A percentile compares a stretch with the other conserved stretches of the same genome.
Conservation (phyloP, 805 yeast genomes). For the Kodamaea nitidulidarum region DNA sequence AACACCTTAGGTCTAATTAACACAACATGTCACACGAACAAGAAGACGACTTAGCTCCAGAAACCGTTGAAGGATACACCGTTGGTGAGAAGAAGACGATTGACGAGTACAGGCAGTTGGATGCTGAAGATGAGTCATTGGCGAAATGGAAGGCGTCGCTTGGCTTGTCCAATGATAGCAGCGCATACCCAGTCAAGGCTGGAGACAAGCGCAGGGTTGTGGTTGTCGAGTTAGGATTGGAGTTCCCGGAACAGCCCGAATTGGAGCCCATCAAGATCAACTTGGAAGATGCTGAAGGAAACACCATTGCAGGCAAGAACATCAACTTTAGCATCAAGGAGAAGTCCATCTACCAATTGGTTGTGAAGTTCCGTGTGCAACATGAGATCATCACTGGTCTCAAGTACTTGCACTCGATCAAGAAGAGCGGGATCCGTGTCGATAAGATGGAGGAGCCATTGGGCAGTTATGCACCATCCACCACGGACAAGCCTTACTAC, state of each 20-base stretch:
- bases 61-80: slow-evolving; percentile 59
- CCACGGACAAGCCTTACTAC: slow-evolving; percentile 73
- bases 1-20: neutral
- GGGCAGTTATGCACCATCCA: slow-evolving; percentile 89
- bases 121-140: slow-evolving; percentile 85
- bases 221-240: slow-evolving; percentile 67
- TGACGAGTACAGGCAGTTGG: slow-evolving; percentile 76
- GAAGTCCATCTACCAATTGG: slow-evolving; percentile 66
- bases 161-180: slow-evolving; percentile 59
- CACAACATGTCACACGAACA: slow-evolving; percentile 17
- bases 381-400: slow-evolving; percentile 90
- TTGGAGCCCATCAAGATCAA: slow-evolving; percentile 61
- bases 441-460: slow-evolving; percentile 83
- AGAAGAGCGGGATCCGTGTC: slow-evolving; percentile 82
- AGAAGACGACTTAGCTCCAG: slow-evolving; percentile 59
- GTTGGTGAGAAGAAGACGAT: slow-evolving; percentile 72
- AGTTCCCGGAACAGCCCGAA: slow-evolving; percentile 58
- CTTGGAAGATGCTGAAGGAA: slow-evolving; percentile 54
- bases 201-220: slow-evolving; percentile 78
- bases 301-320: slow-evolving; percentile 54
- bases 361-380: slow-evolving; percentile 77
- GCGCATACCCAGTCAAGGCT: slow-evolving; percentile 57
- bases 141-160: slow-evolving; percentile 89
- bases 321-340: slow-evolving; percentile 76
- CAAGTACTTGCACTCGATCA: slow-evolving; percentile 77